Base-by-base conservation (phyloP, 768 basidiomycete species). In the Phylloporus sp. region DNA sequence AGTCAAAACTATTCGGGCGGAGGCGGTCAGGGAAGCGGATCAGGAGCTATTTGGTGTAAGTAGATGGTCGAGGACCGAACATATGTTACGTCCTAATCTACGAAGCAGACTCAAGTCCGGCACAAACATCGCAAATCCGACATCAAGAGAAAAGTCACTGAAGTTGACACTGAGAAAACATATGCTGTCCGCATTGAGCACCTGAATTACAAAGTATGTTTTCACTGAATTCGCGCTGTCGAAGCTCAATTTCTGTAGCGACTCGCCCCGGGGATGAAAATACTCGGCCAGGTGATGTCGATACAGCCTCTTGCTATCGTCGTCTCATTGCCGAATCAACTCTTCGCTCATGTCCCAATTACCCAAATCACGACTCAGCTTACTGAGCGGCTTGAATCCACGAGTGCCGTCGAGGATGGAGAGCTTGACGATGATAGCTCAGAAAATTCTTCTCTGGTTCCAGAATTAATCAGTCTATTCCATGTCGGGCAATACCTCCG, bases 301-400 rank as follows among this genome's bases (percentile, higher is more conserved):
- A 80, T 98, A 47, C 83, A 91, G 55, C 90, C 95, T 11, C 82
- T 99, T 31, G 88, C 91, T 40, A 79, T 99, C 53, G 80, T 98
- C 52, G 76, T 98, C 26, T 97, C 95, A 16, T 77, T 99, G n/a
- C 95, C 97, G 16, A 91, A 95, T 61, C 95, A 97, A 70, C 82
- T 99, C 34, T 80, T 90, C 58, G 97, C 82, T 9, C 93, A 99
- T 70, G 78, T 98, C 29, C 95, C 95, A 22, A 91, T 99, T 57
- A 98, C 95, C 35, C 86, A 94, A 68, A 80, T 98, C 52, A 90
- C 93, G 13, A 70, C 80, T 28, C 85, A 89, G 62, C 77, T 93
- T 52, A 97, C 93, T 8, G 59, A 70, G 26, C 73, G 79, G 18
- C 76, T 98, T 26, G 88, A 91, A 63, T 75, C 77, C 28, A 76